phyloP scores from a whole-genome alignment of 257 asterid species.

The Fraxinus americana region DNA sequence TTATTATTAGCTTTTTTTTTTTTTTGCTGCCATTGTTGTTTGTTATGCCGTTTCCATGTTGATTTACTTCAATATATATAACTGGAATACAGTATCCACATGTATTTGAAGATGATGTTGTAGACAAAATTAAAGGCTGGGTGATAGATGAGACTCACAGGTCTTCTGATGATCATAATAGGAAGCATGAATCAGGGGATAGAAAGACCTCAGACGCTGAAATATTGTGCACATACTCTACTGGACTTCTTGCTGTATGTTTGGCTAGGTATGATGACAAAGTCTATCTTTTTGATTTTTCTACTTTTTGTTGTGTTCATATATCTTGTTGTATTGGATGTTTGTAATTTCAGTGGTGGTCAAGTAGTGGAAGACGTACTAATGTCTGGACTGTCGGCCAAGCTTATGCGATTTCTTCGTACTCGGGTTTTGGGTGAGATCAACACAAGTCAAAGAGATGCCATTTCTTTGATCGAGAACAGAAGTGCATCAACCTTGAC shows the following conservation, averaged over 20 bases:
- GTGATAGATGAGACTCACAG: slow-evolving; percentile 73
- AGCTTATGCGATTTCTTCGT: slow-evolving; percentile 86
- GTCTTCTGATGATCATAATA: slow-evolving; percentile 59
- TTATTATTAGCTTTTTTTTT: too few species aligned
- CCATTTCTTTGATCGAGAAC: slow-evolving; percentile 48
- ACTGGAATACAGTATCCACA: slow-evolving; percentile 79
- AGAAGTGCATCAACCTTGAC: slow-evolving; percentile 44
- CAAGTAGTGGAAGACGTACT: slow-evolving; percentile 94
- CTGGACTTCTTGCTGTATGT: slow-evolving; percentile 93
- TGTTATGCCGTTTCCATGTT: neutral
- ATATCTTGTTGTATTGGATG: slow-evolving; percentile 20
- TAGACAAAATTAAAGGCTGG: slow-evolving; percentile 82
- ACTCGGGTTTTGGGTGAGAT: slow-evolving; percentile 74
- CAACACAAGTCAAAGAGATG: slow-evolving; percentile 61
- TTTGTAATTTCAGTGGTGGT: slow-evolving; percentile 61
- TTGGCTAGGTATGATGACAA: slow-evolving; percentile 58
- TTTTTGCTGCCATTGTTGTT: too few species aligned
- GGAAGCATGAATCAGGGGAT: slow-evolving; percentile 68
- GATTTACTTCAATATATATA: slow-evolving; percentile 27
- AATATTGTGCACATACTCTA: slow-evolving; percentile 77
- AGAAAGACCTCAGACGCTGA: slow-evolving; percentile 68
- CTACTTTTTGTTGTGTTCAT: neutral
- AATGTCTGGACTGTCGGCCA: slow-evolving; percentile 87
- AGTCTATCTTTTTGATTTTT: neutral
- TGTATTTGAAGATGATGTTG: slow-evolving; percentile 82